Percentiles rank a stretch among this genome's conserved stretches.
Evolutionary conservation across 208 protist genomes (phyloP).

Genomic region (Angomonas ambiguus): DNA sequence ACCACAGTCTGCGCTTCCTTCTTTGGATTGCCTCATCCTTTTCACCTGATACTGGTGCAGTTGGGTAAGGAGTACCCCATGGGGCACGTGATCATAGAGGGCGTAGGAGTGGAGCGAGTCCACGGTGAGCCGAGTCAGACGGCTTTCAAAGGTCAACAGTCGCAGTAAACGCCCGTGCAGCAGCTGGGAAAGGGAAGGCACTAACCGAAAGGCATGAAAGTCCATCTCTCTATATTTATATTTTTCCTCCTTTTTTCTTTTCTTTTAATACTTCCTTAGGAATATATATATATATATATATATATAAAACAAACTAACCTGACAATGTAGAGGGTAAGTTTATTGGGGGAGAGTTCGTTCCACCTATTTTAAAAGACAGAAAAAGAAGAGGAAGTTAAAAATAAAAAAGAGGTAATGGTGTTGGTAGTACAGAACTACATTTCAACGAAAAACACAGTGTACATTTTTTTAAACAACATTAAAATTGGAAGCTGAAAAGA

Average conservation of each 20-base stretch:
- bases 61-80: constrained; percentile 32
- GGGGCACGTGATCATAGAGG: constrained; percentile 50
- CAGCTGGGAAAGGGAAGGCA: constrained; percentile 38
- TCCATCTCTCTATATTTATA: constrained; percentile 34
- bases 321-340: too few relatives aligned
- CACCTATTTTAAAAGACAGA: too few relatives aligned
- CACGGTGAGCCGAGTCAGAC: constrained; percentile 14
- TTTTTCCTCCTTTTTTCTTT: background rate
- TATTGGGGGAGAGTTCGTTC: too few relatives aligned
- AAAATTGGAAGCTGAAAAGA: background rate
- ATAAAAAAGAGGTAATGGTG: constrained; percentile 3
- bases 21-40: background rate
- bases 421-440: too few relatives aligned
- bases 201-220: constrained; percentile 37
- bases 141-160: background rate
- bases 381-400: constrained; percentile 6
- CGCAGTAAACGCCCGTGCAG: constrained; percentile 31
- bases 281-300: background rate
- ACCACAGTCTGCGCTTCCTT: background rate
- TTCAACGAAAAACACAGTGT: too few relatives aligned
- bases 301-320: background rate
- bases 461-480: background rate
- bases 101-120: constrained; percentile 42
- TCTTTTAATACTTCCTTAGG: background rate
- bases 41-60: constrained; percentile 8